These are phyloP conservation scores for Candida ascalaphidarum DNA, from an alignment of 805 yeast genomes.

Conservation along the genomic window DNA sequence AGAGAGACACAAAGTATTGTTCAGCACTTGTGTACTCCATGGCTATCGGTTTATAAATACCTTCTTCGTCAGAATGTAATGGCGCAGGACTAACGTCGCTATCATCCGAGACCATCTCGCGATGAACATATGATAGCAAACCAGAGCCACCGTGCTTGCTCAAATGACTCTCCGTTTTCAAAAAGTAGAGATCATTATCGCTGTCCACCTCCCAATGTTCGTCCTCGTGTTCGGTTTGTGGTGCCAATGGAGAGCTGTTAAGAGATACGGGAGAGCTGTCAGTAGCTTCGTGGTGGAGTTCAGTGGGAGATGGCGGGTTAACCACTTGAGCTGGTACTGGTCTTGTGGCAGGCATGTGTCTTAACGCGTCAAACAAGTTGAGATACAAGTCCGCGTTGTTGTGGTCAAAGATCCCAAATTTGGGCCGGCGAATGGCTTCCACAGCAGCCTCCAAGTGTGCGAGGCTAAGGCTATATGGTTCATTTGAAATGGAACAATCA, in stretches of 20 bases:
- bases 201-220: too few relatives aligned
- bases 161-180: too few relatives aligned
- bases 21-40: constrained; percentile 3
- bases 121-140: too few relatives aligned
- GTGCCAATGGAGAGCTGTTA: too few relatives aligned
- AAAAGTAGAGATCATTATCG: constrained; percentile 6
- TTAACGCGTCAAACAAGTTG: constrained; percentile 8
- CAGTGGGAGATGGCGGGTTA: too few relatives aligned
- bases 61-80: constrained; percentile 3
- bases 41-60: not conserved
- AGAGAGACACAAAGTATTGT: constrained; percentile 6
- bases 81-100: constrained; percentile 13
- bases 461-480: not conserved
- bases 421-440: constrained; percentile 3
- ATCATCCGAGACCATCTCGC: too few relatives aligned
- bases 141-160: too few relatives aligned
- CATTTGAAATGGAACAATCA: too few relatives aligned
- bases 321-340: not conserved
- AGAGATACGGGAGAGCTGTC: too few relatives aligned
- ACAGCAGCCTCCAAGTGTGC: constrained; percentile 1
- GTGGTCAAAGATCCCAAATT: constrained; percentile 10
- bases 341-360: not conserved
- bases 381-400: constrained; percentile 8
- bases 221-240: too few relatives aligned
- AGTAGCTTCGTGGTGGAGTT: too few relatives aligned